A percentile compares a stretch with the other conserved stretches of the same genome.
Evolutionary conservation across 1,284 basidiomycete species (phyloP).

Genomic region (Pseudozyma tsukubaensis): DNA sequence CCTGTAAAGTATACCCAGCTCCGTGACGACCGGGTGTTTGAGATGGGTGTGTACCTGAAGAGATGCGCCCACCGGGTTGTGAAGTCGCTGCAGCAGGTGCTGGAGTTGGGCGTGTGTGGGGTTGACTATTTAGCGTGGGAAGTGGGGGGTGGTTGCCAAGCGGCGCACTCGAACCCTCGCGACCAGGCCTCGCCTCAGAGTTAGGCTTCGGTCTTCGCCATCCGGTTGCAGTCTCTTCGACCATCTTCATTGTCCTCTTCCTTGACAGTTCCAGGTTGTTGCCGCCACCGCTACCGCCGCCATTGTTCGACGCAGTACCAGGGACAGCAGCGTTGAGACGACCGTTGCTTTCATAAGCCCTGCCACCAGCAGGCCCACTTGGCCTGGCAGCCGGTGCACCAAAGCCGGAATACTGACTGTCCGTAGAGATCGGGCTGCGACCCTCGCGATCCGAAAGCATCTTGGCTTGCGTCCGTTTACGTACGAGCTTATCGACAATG

Average conservation of each 20-base stretch:
- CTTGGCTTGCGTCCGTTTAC: slow-evolving; percentile 82
- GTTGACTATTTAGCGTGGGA: background rate
- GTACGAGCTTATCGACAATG: slow-evolving; percentile 81
- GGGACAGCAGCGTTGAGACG: slow-evolving; percentile 1
- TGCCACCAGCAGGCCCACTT: slow-evolving; percentile 16
- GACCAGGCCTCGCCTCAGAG: slow-evolving; percentile 7
- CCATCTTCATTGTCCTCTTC: slow-evolving; percentile 61
- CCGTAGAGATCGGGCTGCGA: slow-evolving; percentile 38
- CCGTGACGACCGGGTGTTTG: slow-evolving; percentile 13
- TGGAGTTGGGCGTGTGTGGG: background rate
- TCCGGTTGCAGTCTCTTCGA: slow-evolving; percentile 50
- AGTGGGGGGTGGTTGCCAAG: background rate
- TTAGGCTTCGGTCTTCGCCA: slow-evolving; percentile 29
- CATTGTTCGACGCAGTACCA: no score
- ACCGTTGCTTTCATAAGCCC: slow-evolving; percentile 12
- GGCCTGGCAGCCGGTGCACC: slow-evolving; percentile 6
- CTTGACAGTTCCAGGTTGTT: slow-evolving; percentile 37
- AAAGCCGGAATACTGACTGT: slow-evolving; percentile 27
- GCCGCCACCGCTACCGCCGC: background rate
- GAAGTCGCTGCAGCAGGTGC: background rate
- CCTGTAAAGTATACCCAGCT: slow-evolving; percentile 13
- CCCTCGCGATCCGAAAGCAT: slow-evolving; percentile 51
- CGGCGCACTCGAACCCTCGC: no score
- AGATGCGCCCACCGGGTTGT: slow-evolving; percentile 10
- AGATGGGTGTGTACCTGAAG: slow-evolving; percentile 24